Evolutionary conservation across 441 rosid species (phyloP), one percentile per base, ranked within the genome.

Genomic region (Adansonia gregorii): DNA sequence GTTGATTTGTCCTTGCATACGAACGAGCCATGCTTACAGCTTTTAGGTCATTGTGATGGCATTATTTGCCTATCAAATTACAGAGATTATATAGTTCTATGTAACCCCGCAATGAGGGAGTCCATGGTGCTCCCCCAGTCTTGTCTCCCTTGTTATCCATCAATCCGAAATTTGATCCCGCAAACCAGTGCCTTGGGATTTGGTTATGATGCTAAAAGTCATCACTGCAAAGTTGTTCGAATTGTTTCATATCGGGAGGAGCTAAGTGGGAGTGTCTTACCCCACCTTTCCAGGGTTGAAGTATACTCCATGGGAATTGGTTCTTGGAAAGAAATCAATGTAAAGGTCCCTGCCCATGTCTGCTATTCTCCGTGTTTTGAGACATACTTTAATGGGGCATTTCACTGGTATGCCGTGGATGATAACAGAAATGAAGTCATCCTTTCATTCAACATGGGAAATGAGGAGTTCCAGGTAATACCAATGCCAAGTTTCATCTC

Each of bases 1-100:
- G 73, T 70, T 8, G 73, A 70, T 51, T 24, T 70, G 60, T 70
- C 73, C 20, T 49, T 51, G 58, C 49, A 70, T 15, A 70, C 27
- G 73, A 70, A 70, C 45, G 73, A 70, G 45, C 12, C 73, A 14
- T 49, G 73, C 2, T 70, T 70, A 22, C 73, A 70, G 45, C 73
- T 70, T 49, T 27, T 70, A 15, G 74, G 74, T 27, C 74, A 70
- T 27, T 70, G 74, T 51, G 74, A 51, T 70, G 74, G 74, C 74
- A 51, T 70, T 51, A 51, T 70, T 15, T 51, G 74, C 45, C 45
- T 51, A 49, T 70, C 74, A 8, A 70, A 70, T 15, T 70, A 70
- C 60, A 70, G 74, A 24, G 74, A 70, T 51, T n/a, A 70, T 15
- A 51, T 70, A 51, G 60, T 70, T 70, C 22, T 70, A 27, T 70